Evolutionary conservation across 139 green algal species (phyloP).

Genomic region (Yamagishiella unicocca): DNA sequence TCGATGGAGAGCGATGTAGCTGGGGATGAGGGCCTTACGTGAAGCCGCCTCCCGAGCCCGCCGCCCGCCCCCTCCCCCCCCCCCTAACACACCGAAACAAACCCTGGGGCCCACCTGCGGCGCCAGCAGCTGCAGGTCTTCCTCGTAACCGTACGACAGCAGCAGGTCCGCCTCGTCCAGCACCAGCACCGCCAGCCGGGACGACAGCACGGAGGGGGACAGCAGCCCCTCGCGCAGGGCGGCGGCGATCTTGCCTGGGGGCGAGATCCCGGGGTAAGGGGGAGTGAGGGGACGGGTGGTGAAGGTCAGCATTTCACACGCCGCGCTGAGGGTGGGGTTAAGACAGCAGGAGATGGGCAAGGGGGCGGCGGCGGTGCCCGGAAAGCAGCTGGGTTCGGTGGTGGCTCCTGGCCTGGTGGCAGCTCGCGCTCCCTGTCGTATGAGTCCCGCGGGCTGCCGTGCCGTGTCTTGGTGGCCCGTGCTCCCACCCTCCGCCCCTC

Average conservation of each 20-base stretch:
- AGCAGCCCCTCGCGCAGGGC: conserved; percentile 75
- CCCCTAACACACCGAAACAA: background rate
- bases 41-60: background rate
- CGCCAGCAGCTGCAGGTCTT: conserved; percentile 86
- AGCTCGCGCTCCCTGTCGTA: no score
- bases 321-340: no score
- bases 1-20: background rate
- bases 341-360: no score
- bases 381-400: no score
- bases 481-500: background rate
- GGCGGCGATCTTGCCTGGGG: conserved; percentile 59
- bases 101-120: conserved; percentile 44
- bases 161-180: conserved; percentile 97
- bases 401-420: no score
- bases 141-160: conserved; percentile 92
- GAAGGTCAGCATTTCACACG: no score
- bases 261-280: background rate
- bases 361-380: no score
- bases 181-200: conserved; percentile 79
- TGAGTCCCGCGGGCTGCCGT: no score
- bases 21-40: background rate
- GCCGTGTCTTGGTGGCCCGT: no score
- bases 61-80: background rate
- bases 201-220: conserved; percentile 19
- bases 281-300: background rate